Evolutionary conservation across 768 basidiomycete species (phyloP), one percentile per base, ranked within the genome.

Genomic region (Crepidotus variabilis): DNA sequence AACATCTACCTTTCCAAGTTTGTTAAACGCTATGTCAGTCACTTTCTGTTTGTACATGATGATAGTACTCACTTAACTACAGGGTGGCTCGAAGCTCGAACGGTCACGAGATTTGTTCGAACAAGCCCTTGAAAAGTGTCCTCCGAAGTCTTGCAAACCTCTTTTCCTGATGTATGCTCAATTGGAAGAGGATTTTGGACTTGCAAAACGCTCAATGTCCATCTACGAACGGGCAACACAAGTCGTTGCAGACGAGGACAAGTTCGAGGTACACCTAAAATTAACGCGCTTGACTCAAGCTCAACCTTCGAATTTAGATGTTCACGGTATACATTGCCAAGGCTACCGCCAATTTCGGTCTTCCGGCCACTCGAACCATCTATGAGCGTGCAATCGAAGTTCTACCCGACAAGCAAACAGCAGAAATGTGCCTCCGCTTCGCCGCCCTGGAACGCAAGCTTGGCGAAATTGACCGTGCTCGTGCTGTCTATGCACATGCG

Each of bases 1-100:
- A 98, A 99, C 70, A 97, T 97, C 52, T 99, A 98, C 71, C 75
- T 99, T 18, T 88, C 92, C 46, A 98, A 98, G 72, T 99, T 99
- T 69, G 83, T 95, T 57, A 94, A 93, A 72, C 90, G 97, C 73
- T 98, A 95, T 72, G 93, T 95, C 63, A 68, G 90, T 80, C 6
- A 32, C 50, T 57, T 54, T 22, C 34, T 55, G 10, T 23, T 52
- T 4, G 9, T 22, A 3, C 28, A 28, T 28, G 28, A 21, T 32
- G 11, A 0, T 5, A 59, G 23, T 47, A 46, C 35, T 50, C 55
- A 9, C 14, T 51, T 51, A 47, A 1, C 45, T 35, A 10, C 54
- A 95, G 92, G 94, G 90, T 32, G 97, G 97, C 4, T 80, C 87
- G 45, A 99, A 98, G 72, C 75, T 99, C 7, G 97, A 98, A 70